phyloP scores from a whole-genome alignment of 2,329 filamentous ascomycete genomes.

The Diplocarpon rosae region DNA sequence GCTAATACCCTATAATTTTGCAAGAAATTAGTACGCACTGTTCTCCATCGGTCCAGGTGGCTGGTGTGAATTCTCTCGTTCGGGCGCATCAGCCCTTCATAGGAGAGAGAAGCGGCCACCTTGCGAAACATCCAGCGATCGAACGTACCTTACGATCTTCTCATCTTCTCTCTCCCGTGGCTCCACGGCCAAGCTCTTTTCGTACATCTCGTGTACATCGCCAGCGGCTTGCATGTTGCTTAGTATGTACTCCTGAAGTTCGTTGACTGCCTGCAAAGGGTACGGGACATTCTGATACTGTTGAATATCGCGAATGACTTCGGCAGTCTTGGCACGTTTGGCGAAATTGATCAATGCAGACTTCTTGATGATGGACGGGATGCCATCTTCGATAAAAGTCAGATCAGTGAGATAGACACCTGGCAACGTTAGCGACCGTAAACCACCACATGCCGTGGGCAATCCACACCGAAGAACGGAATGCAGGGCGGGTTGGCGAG shows the following conservation, averaged over 20 bases:
- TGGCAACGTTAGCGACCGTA: conserved; percentile 33
- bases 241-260: conserved; percentile 93
- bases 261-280: conserved; percentile 74
- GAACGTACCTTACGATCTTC: conserved; percentile 79
- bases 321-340: conserved; percentile 93
- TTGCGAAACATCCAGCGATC: conserved; percentile 12
- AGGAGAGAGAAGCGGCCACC: conserved; percentile 16
- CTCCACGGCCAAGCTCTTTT: conserved; percentile 87
- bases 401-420: conserved; percentile 95
- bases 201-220: conserved; percentile 99
- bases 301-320: conserved; percentile 96
- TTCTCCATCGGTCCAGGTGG: conserved; percentile 5
- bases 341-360: conserved; percentile 97
- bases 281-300: conserved; percentile 99
- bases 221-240: conserved; percentile 92
- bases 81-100: conserved; percentile 9
- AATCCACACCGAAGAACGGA: conserved; percentile 77
- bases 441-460: background rate
- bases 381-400: conserved; percentile 97
- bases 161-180: conserved; percentile 95
- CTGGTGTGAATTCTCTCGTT: conserved; percentile 10
- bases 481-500: conserved; percentile 93
- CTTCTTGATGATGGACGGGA: conserved; percentile 91
- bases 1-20: conserved; percentile 40
- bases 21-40: conserved; percentile 21